Evolutionary conservation across 352 stramenopile species (phyloP).

Genomic region (Phytophthora chlamydospora): DNA sequence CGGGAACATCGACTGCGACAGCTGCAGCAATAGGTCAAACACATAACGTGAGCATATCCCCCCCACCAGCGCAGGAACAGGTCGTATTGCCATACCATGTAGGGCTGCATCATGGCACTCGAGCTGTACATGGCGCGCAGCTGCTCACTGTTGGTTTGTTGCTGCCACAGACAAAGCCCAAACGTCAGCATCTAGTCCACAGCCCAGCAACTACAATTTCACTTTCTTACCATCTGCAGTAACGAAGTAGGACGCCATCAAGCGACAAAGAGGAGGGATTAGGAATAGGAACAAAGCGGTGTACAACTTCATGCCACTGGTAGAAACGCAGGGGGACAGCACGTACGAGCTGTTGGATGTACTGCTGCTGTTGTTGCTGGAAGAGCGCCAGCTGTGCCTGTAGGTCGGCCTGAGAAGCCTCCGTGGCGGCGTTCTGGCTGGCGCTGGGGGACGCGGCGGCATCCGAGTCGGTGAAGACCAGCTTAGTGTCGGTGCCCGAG

Average conservation of each 20-base stretch:
- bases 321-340: neutral
- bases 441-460: conserved; percentile 28
- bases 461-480: conserved; percentile 39
- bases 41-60: neutral
- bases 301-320: neutral
- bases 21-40: conserved; percentile 26
- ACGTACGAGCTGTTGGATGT: conserved; percentile 59
- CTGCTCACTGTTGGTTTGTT: conserved; percentile 80
- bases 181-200: conserved; percentile 9
- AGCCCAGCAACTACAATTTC: neutral
- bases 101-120: conserved; percentile 86
- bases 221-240: conserved; percentile 41
- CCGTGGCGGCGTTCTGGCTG: conserved; percentile 5
- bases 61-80: neutral
- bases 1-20: conserved; percentile 73
- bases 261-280: neutral
- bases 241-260: neutral
- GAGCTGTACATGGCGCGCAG: conserved; percentile 83
- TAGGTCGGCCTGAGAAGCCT: conserved; percentile 44
- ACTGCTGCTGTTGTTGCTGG: conserved; percentile 68
- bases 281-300: neutral
- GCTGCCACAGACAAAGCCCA: conserved; percentile 21
- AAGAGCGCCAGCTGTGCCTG: conserved; percentile 62
- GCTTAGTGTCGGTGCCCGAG: conserved; percentile 28
- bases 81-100: conserved; percentile 56